A percentile compares a stretch with the other conserved stretches of the same genome.
phyloP scores from a whole-genome alignment of 1,139 yeast species.

The Pichia sp. region DNA sequence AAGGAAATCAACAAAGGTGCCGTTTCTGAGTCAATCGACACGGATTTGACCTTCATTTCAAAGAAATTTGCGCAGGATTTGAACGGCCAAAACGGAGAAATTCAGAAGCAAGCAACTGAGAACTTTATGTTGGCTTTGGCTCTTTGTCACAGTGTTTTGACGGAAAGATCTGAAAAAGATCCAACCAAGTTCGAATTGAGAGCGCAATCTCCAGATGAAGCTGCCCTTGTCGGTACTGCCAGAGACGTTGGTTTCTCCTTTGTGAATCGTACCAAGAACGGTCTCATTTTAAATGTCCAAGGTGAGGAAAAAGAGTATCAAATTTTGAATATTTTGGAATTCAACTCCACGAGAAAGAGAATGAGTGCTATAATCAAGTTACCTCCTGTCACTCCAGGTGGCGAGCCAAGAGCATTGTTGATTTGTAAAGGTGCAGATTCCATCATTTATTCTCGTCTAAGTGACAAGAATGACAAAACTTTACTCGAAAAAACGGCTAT shows the following conservation, averaged over 20 bases:
- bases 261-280: constrained; percentile 67
- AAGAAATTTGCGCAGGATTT: constrained; percentile 58
- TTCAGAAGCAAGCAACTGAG: constrained; percentile 62
- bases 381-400: constrained; percentile 44
- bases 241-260: constrained; percentile 88
- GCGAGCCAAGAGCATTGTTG: constrained; percentile 48
- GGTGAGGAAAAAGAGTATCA: constrained; percentile 72
- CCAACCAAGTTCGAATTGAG: constrained; percentile 64
- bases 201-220: constrained; percentile 99
- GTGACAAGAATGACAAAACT: constrained; percentile 38
- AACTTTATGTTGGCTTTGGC: constrained; percentile 86
- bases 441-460: constrained; percentile 73
- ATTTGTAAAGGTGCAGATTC: constrained; percentile 95
- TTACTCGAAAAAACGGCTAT: constrained; percentile 65
- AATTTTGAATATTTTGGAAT: constrained; percentile 72
- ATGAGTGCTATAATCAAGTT: constrained; percentile 87
- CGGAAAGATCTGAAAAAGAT: constrained; percentile 58
- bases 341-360: constrained; percentile 89
- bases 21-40: constrained; percentile 30
- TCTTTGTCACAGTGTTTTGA: constrained; percentile 86
- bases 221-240: constrained; percentile 91
- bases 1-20: constrained; percentile 35
- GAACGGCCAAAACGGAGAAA: constrained; percentile 45
- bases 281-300: constrained; percentile 66
- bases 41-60: constrained; percentile 74